Percentiles rank a stretch among this genome's conserved stretches.
phyloP scores from a whole-genome alignment of 495 filamentous ascomycete genomes.

The Haplographium delicatum region DNA sequence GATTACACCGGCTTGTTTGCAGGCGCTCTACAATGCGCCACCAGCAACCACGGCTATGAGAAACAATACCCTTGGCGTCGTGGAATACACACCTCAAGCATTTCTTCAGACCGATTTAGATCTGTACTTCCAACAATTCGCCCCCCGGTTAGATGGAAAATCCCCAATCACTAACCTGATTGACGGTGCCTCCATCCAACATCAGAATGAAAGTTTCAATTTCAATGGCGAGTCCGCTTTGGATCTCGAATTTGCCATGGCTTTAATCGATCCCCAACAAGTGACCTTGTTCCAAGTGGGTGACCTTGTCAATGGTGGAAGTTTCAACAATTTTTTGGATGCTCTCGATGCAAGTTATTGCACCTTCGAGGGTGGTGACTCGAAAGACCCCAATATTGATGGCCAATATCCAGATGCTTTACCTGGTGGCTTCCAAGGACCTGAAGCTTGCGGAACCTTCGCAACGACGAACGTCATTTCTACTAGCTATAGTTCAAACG shows the following conservation, averaged over 20 bases:
- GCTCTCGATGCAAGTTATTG: conserved; percentile 64
- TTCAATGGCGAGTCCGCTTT: conserved; percentile 22
- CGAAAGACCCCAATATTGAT: conserved; percentile 36
- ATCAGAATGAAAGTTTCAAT: conserved; percentile 13
- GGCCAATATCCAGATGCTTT: conserved; percentile 51
- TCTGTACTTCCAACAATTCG: conserved; percentile 50
- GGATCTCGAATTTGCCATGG: conserved; percentile 28
- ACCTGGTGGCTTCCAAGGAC: conserved; percentile 49
- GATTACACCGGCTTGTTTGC: conserved; percentile 31
- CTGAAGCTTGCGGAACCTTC: conserved; percentile 56
- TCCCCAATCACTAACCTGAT: conserved; percentile 24
- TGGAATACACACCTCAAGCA: conserved; percentile 35
- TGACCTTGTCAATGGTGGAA: conserved; percentile 16
- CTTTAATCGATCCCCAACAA: conserved; percentile 18
- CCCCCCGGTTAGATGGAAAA: conserved; percentile 29
- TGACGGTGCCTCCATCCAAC: conserved; percentile 16
- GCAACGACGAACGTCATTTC: conserved; percentile 56
- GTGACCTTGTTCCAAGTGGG: conserved; percentile 18
- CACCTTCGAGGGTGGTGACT: conserved; percentile 44
- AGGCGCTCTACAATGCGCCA: conserved; percentile 26
- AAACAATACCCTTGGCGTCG: conserved; percentile 31
- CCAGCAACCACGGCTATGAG: conserved; percentile 17
- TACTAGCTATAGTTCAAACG: conserved; percentile 50
- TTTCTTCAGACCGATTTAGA: conserved; percentile 52
- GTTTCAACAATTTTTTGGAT: conserved; percentile 49